These are phyloP conservation scores for Candida arabinofermentans DNA, from an alignment of 805 yeast species.

Conservation along the genomic window DNA sequence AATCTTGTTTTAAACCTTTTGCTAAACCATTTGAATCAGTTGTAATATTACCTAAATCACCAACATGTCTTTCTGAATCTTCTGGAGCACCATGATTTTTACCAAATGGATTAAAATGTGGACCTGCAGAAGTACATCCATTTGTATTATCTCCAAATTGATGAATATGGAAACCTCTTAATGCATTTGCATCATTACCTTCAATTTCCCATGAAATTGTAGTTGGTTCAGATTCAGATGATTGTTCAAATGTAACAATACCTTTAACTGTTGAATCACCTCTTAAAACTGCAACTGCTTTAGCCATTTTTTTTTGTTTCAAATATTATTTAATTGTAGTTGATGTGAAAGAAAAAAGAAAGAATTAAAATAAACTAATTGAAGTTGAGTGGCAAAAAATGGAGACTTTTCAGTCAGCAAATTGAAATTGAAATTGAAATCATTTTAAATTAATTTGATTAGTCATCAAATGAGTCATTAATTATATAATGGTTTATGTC, in stretches of 20 bases:
- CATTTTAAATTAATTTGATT: too few species aligned
- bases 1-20: conserved; percentile 81
- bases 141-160: conserved; percentile 98
- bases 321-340: background rate
- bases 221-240: conserved; percentile 74
- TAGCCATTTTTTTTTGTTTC: too few species aligned
- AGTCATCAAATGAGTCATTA: too few species aligned
- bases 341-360: background rate
- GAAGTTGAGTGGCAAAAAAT: background rate
- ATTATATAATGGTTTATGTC: too few species aligned
- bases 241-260: conserved; percentile 82
- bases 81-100: conserved; percentile 92
- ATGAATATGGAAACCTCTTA: conserved; percentile 97
- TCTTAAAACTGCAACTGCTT: conserved; percentile 85
- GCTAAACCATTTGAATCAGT: conserved; percentile 89
- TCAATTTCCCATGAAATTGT: conserved; percentile 82
- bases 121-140: conserved; percentile 98
- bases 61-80: conserved; percentile 79
- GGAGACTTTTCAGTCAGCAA: too few species aligned
- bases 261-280: conserved; percentile 93
- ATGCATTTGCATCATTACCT: conserved; percentile 85
- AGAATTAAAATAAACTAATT: background rate
- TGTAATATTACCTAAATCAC: conserved; percentile 92
- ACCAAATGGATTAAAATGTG: conserved; percentile 90
- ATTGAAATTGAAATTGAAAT: too few species aligned